Conservation (phyloP, 2,329 filamentous ascomycete genomes). For the Blumeria hordei region DNA sequence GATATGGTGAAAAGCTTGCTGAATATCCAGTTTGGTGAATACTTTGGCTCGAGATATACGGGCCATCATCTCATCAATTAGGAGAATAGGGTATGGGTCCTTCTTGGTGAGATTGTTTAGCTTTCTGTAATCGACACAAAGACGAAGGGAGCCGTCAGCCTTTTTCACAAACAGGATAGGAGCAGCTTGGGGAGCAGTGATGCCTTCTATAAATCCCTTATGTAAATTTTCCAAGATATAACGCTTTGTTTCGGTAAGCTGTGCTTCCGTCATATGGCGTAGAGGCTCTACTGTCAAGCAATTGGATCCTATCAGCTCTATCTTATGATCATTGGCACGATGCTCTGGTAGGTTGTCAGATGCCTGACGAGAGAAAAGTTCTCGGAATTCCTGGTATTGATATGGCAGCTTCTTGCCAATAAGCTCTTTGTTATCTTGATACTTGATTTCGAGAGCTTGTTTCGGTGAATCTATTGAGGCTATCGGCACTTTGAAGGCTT, state of each 20-base stretch:
- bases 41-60: neutral
- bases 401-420: neutral
- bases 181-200: neutral
- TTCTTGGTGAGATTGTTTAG: neutral
- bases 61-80: neutral
- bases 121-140: neutral
- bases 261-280: neutral
- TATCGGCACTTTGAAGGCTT: too few relatives aligned
- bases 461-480: too few relatives aligned
- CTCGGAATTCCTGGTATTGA: neutral
- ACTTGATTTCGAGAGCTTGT: neutral
- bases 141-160: neutral
- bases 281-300: neutral
- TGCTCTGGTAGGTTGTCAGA: neutral
- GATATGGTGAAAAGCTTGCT: neutral
- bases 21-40: slow-evolving; percentile 1
- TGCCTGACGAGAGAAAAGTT: neutral
- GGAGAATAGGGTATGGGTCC: neutral
- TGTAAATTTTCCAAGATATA: neutral
- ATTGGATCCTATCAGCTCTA: neutral
- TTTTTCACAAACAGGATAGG: neutral
- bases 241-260: neutral
- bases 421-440: neutral
- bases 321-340: neutral
- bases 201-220: neutral